Evolutionary conservation across 768 basidiomycete species (phyloP), one percentile per base, ranked within the genome.

Genomic region (Leccinum truebloodii): DNA sequence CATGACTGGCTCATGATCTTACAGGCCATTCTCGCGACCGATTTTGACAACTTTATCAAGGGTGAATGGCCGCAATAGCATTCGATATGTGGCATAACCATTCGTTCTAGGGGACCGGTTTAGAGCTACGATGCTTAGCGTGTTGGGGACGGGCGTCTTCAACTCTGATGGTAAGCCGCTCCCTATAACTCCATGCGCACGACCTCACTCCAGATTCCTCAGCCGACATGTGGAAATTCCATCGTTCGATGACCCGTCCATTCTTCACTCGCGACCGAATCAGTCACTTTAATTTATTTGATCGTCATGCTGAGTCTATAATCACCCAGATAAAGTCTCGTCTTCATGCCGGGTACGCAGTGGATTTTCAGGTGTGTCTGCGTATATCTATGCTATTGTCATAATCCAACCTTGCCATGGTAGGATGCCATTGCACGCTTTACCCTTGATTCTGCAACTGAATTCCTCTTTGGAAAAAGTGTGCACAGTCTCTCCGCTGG

Each of bases 91-190:
- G 2, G 8, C 50, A n/a, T 57, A 32, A 65, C 24, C 12, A 6
- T n/a, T n/a, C 24, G 14, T 50, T 22, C 7, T 46, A 61, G 62
- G 65, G 22, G 13, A 77, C 58, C 71, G 72, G n/a, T 81, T 86
- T 53, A 78, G 74, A 51, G 62, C 72, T 22, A 74, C 74, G 16
- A 78, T 83, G 77, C 70, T 72, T 4, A 76, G 79, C 2, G 77
- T 88, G 12, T 71, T 88, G 16, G 88, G 88, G 0, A 79, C 79
- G 12, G 88, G 88, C 0, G 84, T 89, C 4, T 89, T 89, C 69
- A 88, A 89, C 63, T 83, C 85, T 14, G 86, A 88, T 57, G 86
- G 86, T 81, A 64, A 59, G 76, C 57, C 32, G 46, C 58, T 28
- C 6, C 24, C 3, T 24, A 20, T 16, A 18, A 6, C 2, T 18